Percentiles rank a stretch among this genome's conserved stretches.
These are phyloP conservation scores for Geotrichum armillariae DNA, from an alignment of 1,139 yeast species.

Conservation along the genomic window DNA sequence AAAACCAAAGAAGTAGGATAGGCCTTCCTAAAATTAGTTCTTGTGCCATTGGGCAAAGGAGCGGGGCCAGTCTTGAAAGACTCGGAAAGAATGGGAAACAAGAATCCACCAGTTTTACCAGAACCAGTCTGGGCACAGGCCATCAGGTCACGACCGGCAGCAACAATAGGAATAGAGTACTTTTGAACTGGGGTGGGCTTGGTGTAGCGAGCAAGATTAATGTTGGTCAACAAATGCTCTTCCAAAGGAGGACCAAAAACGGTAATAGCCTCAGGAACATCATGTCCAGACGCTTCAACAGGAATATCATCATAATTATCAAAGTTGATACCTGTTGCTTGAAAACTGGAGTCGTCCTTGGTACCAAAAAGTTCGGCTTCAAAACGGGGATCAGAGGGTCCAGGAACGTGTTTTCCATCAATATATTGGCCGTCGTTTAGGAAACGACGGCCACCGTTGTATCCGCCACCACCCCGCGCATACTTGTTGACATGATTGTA, in stretches of 20 bases:
- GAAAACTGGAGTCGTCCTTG: conserved; percentile 77
- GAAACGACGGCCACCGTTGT: conserved; percentile 28
- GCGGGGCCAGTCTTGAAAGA: conserved; percentile 90
- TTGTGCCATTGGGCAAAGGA: conserved; percentile 47
- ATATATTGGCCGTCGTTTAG: conserved; percentile 51
- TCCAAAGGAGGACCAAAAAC: conserved; percentile 93
- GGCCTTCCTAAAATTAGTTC: conserved; percentile 53
- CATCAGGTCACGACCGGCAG: conserved; percentile 96
- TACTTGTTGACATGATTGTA: conserved; percentile 34
- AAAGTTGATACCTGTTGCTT: conserved; percentile 95
- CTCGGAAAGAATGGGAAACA: conserved; percentile 95
- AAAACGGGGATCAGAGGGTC: conserved; percentile 64
- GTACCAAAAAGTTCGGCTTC: conserved; percentile 87
- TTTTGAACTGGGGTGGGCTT: conserved; percentile 99
- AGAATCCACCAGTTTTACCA: conserved; percentile 99
- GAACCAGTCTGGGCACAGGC: conserved; percentile 99
- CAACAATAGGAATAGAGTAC: conserved; percentile 96
- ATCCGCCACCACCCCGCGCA: not conserved
- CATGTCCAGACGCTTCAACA: conserved; percentile 94
- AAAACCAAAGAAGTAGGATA: conserved; percentile 91
- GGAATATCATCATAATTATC: conserved; percentile 98
- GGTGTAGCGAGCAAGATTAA: conserved; percentile 82
- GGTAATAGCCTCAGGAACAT: conserved; percentile 91
- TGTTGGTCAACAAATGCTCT: conserved; percentile 80
- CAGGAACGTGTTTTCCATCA: conserved; percentile 88